Base-by-base conservation (phyloP, 2,329 filamentous ascomycete genomes). In the Ophiostoma sp. region DNA sequence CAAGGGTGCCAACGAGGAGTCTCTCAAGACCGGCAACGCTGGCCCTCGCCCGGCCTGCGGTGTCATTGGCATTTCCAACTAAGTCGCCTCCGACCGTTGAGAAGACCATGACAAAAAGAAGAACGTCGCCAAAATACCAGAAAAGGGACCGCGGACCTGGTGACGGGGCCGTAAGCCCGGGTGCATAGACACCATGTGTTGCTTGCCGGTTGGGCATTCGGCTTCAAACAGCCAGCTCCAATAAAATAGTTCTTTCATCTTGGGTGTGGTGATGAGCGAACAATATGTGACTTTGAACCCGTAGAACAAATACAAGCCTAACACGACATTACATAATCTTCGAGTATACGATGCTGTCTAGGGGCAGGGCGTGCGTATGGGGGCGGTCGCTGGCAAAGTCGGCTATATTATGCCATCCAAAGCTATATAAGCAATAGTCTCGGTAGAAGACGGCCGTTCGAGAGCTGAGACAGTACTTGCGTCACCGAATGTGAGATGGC, bases 11-110 rank as follows among this genome's bases (percentile, higher is more conserved):
- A 89, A 91, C 83, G 92, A 94, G 82, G 93, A 98, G 85, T 97
- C 92, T 77, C 92, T 96, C 85, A 97, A 96, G 89, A 99, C 95
- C 73, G 95, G 95, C 74, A 99, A 98, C 80, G 95, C 95, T 78
- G 95, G 95, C 76, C 80, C 83, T 75, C 92, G 95, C 78, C 95
- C 95, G 78, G 95, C 95, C 79, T 99, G 95, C 83, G 95, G 95
- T 84, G 93, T 96, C 78, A 96, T 96, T 79, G 92, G 92, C 75
- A 95, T 96, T 82, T 88, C 91, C 77, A 82, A 84, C 77, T 93
- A 91, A 41, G 16, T 58, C 36, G 52, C 11, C 16, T 52, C 5
- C 18, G 47, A 7, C 63, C 14, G n/a, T 27, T 42, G 8, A 4
- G 27, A 27, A 66, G 16, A 38, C 12, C 8, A 60, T n/a, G 49